Evolutionary conservation across 1,139 yeast species (phyloP), one percentile per base, ranked within the genome.

Genomic region (Arxiozyma slooffiae): DNA sequence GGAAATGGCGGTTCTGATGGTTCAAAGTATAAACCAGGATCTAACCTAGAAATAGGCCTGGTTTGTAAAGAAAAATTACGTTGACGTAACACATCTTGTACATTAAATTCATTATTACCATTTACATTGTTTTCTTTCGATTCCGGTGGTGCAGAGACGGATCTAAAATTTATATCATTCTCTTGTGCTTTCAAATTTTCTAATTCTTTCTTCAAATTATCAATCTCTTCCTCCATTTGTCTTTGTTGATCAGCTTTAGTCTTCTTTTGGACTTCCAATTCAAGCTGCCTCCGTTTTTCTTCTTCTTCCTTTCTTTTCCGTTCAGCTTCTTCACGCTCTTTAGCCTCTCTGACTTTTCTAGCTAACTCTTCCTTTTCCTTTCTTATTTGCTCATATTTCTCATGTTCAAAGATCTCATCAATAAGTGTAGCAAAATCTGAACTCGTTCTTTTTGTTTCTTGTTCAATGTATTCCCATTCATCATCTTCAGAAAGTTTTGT

Each of bases 381-480:
- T 75, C 85, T 67, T 3, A 67, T 70, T 59, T 77, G 81, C 55
- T 80, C 85, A 52, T 76, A 79, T 58, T 76, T 76, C 57, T 79
- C 79, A 61, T 80, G 79, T 56, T 79, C 83, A 69, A 84, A 84
- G 53, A 84, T 79, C 64, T 80, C 81, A 67, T 84, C 90, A 72
- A 88, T 82, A 47, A 84, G 71, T 4, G 84, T 77, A 11, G 89
- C 92, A 71, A 84, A 84, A 52, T 85, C 85, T 14, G 87, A 82
- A 38, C 87, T 80, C 1, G 89, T 82, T 67, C 92, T 75, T 68
- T 79, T 82, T 18, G 88, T 81, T 64, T 81, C 87, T 59, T 79
- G 80, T 58, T 82, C 86, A 70, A 82, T 78, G 58, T 79, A 79
- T 60, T 81, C 85, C 81, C 87, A 79, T 53, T 80, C 85, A 47